Evolutionary conservation across 2,329 filamentous ascomycete species (phyloP).

Genomic region (Talaromyces pinophilus): DNA sequence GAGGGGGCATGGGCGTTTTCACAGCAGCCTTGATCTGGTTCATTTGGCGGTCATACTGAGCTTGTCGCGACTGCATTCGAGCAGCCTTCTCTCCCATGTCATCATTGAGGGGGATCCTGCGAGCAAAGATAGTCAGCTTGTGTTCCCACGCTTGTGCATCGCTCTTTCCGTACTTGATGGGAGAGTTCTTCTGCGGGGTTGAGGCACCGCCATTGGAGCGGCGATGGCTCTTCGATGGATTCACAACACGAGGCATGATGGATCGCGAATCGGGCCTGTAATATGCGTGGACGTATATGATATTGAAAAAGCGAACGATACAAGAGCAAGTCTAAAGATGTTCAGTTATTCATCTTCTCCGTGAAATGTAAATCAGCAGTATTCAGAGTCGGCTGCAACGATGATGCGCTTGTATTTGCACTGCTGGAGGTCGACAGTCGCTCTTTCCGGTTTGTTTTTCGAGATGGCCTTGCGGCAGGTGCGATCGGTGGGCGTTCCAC

Average conservation of each 20-base stretch:
- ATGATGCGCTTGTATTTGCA: not conserved
- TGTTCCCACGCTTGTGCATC: conserved; percentile 15
- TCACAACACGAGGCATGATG: conserved; percentile 60
- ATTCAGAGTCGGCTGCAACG: not conserved
- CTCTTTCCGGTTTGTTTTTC: conserved; percentile 14
- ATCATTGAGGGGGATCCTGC: conserved; percentile 91
- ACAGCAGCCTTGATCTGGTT: conserved; percentile 83
- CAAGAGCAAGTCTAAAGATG: conserved; percentile 1
- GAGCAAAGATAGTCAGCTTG: conserved; percentile 25
- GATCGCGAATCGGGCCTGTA: conserved; percentile 18
- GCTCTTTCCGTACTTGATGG: conserved; percentile 48
- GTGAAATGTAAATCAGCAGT: not conserved
- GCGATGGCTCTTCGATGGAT: conserved; percentile 45
- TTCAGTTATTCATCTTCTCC: conserved; percentile 18
- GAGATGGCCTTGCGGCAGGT: conserved; percentile 6
- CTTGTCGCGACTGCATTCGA: conserved; percentile 82
- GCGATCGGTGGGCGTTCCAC: conserved; percentile 13
- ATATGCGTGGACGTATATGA: conserved; percentile 11
- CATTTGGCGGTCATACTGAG: conserved; percentile 84
- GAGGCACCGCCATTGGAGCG: conserved; percentile 48
- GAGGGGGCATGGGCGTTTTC: conserved; percentile 45
- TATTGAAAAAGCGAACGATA: conserved; percentile 15
- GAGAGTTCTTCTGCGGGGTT: conserved; percentile 55
- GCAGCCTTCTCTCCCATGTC: conserved; percentile 89
- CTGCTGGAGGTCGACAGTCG: conserved; percentile 7